A percentile compares a stretch with the other conserved stretches of the same genome.
phyloP scores from a whole-genome alignment of 1,284 basidiomycete species.

The Inonotus obliquus region DNA sequence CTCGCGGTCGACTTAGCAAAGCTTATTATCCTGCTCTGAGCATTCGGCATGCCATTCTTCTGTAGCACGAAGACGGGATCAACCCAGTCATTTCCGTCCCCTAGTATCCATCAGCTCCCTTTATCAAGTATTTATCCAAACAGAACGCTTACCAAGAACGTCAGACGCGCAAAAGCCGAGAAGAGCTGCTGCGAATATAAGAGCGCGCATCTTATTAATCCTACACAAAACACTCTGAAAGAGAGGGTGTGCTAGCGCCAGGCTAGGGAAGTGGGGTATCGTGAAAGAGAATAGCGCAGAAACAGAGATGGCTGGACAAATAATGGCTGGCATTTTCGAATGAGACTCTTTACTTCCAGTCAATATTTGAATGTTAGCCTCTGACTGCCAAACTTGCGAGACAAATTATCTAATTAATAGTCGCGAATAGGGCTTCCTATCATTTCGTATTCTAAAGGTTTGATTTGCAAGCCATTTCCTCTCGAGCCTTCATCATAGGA shows the following conservation, averaged over 20 bases:
- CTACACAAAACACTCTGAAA: neutral
- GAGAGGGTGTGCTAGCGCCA: neutral
- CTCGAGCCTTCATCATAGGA: too few species aligned
- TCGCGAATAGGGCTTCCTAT: too few species aligned
- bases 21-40: slow-evolving; percentile 30
- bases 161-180: neutral
- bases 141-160: slow-evolving; percentile 1
- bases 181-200: neutral
- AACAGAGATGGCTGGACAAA: neutral
- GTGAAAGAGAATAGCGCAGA: neutral
- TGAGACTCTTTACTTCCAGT: too few species aligned
- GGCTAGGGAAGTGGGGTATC: neutral
- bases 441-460: too few species aligned
- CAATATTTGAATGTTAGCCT: too few species aligned
- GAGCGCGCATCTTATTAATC: neutral
- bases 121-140: neutral
- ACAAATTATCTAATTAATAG: too few species aligned
- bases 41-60: slow-evolving; percentile 25
- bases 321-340: neutral
- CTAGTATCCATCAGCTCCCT: slow-evolving; percentile 15
- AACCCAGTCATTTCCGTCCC: slow-evolving; percentile 33
- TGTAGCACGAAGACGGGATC: slow-evolving; percentile 29
- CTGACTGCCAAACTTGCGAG: too few species aligned
- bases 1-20: slow-evolving; percentile 28
- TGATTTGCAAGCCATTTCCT: too few species aligned